These are phyloP conservation scores for Straminergon stramineum DNA, from an alignment of 225 moss, liverwort and hornwort species.

Conservation along the genomic window DNA sequence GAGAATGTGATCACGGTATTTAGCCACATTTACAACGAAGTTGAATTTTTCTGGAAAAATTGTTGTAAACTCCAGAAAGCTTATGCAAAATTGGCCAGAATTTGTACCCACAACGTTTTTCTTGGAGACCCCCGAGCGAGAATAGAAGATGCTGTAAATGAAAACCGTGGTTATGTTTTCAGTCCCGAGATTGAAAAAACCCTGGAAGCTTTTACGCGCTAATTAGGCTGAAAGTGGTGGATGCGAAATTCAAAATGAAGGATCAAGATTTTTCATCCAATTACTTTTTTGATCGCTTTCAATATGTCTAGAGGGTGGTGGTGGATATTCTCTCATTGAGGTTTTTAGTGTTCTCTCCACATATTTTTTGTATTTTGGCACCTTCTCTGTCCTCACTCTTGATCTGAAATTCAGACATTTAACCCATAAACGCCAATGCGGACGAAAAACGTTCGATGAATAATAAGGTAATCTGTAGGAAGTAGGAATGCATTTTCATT, in stretches of 20 bases:
- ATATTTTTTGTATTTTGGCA: neutral
- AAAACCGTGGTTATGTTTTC: neutral
- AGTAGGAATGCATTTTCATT: too few relatives aligned
- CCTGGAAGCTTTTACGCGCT: neutral
- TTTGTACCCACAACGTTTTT: neutral
- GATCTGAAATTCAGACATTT: too few relatives aligned
- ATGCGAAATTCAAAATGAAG: neutral
- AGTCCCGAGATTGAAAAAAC: neutral
- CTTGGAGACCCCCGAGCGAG: neutral
- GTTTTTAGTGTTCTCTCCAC: neutral
- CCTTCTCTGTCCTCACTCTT: too few relatives aligned
- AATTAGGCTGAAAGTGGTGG: neutral
- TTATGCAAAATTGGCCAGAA: neutral
- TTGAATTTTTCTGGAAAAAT: neutral
- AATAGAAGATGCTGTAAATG: neutral
- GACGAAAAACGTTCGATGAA: too few relatives aligned
- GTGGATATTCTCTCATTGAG: neutral
- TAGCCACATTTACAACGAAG: neutral
- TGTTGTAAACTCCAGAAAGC: neutral
- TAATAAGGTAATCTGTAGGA: too few relatives aligned
- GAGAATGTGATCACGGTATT: neutral
- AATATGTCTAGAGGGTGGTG: neutral
- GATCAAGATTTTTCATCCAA: neutral
- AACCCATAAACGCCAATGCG: too few relatives aligned
- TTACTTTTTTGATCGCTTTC: neutral